Evolutionary conservation across 2,329 filamentous ascomycete genomes (phyloP), one percentile per base, ranked within the genome.

Genomic region (Gliomastix tumulicola): DNA sequence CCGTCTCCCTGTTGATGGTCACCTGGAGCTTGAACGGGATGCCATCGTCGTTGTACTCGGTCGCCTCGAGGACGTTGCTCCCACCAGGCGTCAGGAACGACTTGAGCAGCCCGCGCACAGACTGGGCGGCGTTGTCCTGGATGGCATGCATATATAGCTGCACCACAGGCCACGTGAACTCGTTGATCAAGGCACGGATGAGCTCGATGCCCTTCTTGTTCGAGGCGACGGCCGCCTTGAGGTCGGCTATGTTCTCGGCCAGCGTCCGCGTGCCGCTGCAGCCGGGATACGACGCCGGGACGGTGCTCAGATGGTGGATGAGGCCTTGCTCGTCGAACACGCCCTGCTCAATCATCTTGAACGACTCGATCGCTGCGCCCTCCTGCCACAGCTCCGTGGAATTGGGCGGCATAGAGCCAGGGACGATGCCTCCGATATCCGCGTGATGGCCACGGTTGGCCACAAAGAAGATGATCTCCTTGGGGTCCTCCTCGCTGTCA

Each of bases 61-160:
- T 40, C 3, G 60, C 57, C 8, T 38, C 33, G 5, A 63, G 47
- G 7, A 45, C 40, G 17, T 42, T 38, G 1, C 45, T 42, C 10
- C 42, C 44, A 25, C 38, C 40, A 19, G 40, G 42, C 17, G 41
- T 37, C 2, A 78, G 71, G n/a, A 90, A 79, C 4, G 75, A 67
- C 50, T 83, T 88, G 20, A 94, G 68, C 6, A 94, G 69, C 35
- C 74, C 76, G 15, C 84, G 75, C 0, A 94, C 88, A 21, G 81
- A 82, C 2, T 76, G 67, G 48, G 88, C 86, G 1, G 87, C 87
- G 32, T 89, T 92, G 41, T 79, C 72, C 54, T 92, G 86, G 44
- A 94, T 92, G 20, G 75, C 83, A 33, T 74, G 69, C 87, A 94
- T 92, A 57, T 90, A 90, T 50, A 85, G 82, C 47, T 88, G 80